Evolutionary conservation across 768 basidiomycete species (phyloP).

Genomic region (Russula sp.): DNA sequence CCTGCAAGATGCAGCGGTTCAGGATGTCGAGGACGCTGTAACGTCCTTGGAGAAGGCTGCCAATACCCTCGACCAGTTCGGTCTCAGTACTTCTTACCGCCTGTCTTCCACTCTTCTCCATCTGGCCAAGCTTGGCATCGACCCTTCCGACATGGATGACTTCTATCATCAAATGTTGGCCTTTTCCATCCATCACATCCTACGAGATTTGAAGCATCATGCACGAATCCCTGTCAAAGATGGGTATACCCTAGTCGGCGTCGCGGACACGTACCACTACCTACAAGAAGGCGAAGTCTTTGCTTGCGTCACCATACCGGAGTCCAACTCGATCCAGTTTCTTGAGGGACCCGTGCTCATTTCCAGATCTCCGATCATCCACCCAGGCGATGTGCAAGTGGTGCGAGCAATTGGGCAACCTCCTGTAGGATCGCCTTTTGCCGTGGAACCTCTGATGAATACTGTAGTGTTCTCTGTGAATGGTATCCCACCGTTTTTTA

Average conservation of each 20-base stretch:
- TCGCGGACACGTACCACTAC: constrained; percentile 57
- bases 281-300: constrained; percentile 55
- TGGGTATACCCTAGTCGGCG: constrained; percentile 64
- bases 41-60: constrained; percentile 42
- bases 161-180: constrained; percentile 51
- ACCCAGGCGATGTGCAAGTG: constrained; percentile 63
- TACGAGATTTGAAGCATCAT: constrained; percentile 55
- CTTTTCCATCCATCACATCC: constrained; percentile 54
- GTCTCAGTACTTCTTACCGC: constrained; percentile 52
- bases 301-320: constrained; percentile 45
- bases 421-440: constrained; percentile 47
- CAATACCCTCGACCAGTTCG: constrained; percentile 46
- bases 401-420: constrained; percentile 56
- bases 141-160: constrained; percentile 32
- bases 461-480: constrained; percentile 58
- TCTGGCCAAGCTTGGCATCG: constrained; percentile 44
- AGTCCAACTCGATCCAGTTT: constrained; percentile 36
- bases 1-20: constrained; percentile 49
- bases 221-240: constrained; percentile 62
- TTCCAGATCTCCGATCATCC: constrained; percentile 61
- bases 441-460: constrained; percentile 46
- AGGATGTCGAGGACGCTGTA: constrained; percentile 40
- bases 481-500: constrained; percentile 34
- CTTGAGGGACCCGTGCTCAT: constrained; percentile 51
- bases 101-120: constrained; percentile 47